Percentiles rank a stretch among this genome's conserved stretches.
phyloP scores from a whole-genome alignment of 208 protist species.

The Trypanosomatidae sp. region DNA sequence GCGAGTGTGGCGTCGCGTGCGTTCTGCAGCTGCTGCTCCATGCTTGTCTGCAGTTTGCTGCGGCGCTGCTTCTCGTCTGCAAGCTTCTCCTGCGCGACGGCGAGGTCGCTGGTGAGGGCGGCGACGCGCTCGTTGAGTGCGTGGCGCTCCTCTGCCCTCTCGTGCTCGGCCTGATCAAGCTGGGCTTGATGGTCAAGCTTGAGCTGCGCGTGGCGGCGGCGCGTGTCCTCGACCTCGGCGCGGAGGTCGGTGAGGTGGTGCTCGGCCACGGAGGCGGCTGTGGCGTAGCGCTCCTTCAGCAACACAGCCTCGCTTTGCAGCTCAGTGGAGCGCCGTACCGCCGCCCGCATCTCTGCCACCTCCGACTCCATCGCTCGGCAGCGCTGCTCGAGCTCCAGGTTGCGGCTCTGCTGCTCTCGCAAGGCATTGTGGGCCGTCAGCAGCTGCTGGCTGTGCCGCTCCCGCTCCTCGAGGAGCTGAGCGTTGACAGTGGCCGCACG shows the following conservation, averaged over 20 bases:
- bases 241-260: slow-evolving; percentile 37
- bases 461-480: slow-evolving; percentile 59
- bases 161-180: slow-evolving; percentile 24
- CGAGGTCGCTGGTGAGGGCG: slow-evolving; percentile 31
- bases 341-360: slow-evolving; percentile 54
- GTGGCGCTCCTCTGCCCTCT: slow-evolving; percentile 31
- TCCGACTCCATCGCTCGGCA: slow-evolving; percentile 60
- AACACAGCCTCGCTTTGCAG: slow-evolving; percentile 73
- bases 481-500: slow-evolving; percentile 40
- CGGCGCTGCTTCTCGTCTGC: slow-evolving; percentile 27
- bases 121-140: slow-evolving; percentile 33
- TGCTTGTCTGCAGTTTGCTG: slow-evolving; percentile 31
- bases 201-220: slow-evolving; percentile 23
- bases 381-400: slow-evolving; percentile 77
- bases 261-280: slow-evolving; percentile 46
- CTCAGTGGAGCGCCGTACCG: slow-evolving; percentile 61
- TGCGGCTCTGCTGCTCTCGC: slow-evolving; percentile 70
- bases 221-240: slow-evolving; percentile 28
- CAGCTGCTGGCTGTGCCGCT: slow-evolving; percentile 63
- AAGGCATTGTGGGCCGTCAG: slow-evolving; percentile 70
- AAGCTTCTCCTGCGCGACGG: slow-evolving; percentile 16
- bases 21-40: slow-evolving; percentile 41
- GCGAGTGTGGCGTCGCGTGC: slow-evolving; percentile 37
- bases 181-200: slow-evolving; percentile 35
- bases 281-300: slow-evolving; percentile 62